phyloP scores from a whole-genome alignment of 495 filamentous ascomycete genomes.

The Neurospora tetrasperma region DNA sequence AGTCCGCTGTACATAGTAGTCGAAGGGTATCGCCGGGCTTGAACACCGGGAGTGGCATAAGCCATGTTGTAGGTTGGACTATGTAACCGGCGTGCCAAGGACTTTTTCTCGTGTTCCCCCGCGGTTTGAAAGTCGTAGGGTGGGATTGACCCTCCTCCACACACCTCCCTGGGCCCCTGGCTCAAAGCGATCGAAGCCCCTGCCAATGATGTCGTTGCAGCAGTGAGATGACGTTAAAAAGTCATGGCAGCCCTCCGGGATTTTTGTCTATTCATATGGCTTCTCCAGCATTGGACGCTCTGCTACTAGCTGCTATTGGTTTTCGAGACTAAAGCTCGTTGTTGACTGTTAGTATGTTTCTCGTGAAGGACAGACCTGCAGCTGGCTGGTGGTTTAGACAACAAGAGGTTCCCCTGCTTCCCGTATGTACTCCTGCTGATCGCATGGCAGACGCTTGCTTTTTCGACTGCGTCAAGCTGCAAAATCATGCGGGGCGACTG shows the following conservation, averaged over 20 bases:
- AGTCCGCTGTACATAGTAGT: not conserved
- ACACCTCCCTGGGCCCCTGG: not conserved
- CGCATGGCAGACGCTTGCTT: not conserved
- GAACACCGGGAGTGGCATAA: not conserved
- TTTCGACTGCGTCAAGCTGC: not conserved
- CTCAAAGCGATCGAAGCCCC: slow-evolving; percentile 3
- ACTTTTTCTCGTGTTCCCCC: slow-evolving; percentile 1
- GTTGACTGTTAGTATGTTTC: not conserved
- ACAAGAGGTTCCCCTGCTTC: not conserved
- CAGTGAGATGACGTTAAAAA: slow-evolving; percentile 6
- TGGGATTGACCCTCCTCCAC: not conserved
- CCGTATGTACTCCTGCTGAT: not conserved
- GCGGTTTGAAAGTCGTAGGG: not conserved
- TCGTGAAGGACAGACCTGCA: not conserved
- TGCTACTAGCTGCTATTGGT: not conserved
- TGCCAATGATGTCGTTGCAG: slow-evolving; percentile 18
- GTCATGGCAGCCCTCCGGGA: slow-evolving; percentile 2
- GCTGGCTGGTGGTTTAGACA: not conserved
- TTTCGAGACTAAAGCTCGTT: not conserved
- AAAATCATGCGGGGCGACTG: not conserved
- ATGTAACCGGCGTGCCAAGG: not conserved
- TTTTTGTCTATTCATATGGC: slow-evolving; percentile 3
- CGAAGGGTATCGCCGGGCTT: not conserved
- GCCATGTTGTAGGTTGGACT: not conserved
- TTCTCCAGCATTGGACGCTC: not conserved